Conservation (phyloP, 2,329 filamentous ascomycete genomes). For the Neonectria faginata region DNA sequence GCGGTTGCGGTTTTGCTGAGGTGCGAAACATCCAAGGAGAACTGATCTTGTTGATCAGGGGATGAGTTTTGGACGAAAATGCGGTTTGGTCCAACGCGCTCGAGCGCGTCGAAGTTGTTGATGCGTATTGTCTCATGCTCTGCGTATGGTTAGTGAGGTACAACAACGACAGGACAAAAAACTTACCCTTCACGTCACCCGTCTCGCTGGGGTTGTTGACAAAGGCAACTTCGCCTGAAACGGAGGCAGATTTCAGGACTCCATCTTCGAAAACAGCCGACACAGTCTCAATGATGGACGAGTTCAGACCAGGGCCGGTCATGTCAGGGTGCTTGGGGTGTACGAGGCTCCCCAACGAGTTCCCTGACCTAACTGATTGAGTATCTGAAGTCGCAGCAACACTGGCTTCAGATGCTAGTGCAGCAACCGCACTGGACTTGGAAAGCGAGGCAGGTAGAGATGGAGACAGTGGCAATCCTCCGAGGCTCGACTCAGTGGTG, state of each 20-base stretch:
- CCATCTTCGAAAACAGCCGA: constrained; percentile 85
- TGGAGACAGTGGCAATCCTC: constrained; percentile 38
- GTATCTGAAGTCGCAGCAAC: constrained; percentile 77
- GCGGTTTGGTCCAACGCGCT: constrained; percentile 93
- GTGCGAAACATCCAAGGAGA: constrained; percentile 78
- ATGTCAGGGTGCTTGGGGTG: constrained; percentile 86
- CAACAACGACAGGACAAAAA: constrained; percentile 18
- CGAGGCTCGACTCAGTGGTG: constrained; percentile 41
- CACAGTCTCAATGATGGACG: constrained; percentile 92
- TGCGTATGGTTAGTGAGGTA: constrained; percentile 42
- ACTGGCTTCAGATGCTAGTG: constrained; percentile 73
- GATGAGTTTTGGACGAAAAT: constrained; percentile 82
- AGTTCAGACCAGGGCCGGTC: constrained; percentile 81
- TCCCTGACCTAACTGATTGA: constrained; percentile 89
- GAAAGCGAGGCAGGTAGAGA: constrained; percentile 39
- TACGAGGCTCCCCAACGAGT: constrained; percentile 77
- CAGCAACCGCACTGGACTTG: constrained; percentile 59
- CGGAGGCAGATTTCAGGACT: constrained; percentile 74
- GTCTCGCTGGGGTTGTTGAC: constrained; percentile 73
- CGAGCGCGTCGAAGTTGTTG: constrained; percentile 87
- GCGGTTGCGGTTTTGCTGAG: constrained; percentile 81
- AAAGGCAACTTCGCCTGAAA: constrained; percentile 90
- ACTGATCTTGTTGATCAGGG: constrained; percentile 79
- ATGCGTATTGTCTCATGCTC: constrained; percentile 78
- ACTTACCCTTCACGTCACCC: constrained; percentile 62